Evolutionary conservation across 2,329 filamentous ascomycete species (phyloP).

Genomic region (Epichloe uncinata): DNA sequence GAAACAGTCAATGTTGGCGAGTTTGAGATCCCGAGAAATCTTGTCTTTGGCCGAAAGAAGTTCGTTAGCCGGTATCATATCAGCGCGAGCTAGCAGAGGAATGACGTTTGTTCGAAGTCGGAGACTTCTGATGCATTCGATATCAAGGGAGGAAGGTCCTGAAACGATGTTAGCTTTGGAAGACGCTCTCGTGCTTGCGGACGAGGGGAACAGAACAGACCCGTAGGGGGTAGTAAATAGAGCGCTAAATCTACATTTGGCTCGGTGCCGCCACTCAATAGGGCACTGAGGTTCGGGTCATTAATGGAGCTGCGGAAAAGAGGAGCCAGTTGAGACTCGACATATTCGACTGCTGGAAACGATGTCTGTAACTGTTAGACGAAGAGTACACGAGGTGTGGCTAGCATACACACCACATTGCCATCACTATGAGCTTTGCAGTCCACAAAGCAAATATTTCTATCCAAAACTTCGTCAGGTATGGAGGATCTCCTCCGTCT

Average conservation of each 20-base stretch:
- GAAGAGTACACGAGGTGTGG: background rate
- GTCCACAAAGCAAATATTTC: conserved; percentile 90
- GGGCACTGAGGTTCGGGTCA: conserved; percentile 60
- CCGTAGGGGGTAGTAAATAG: conserved; percentile 58
- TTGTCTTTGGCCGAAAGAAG: conserved; percentile 45
- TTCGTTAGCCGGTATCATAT: conserved; percentile 49
- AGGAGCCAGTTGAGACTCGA: conserved; percentile 37
- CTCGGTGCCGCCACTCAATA: conserved; percentile 72
- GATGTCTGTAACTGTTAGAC: background rate
- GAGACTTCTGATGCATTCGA: conserved; percentile 59
- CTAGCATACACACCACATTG: conserved; percentile 31
- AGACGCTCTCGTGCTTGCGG: background rate
- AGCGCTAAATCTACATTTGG: conserved; percentile 74
- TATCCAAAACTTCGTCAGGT: conserved; percentile 67
- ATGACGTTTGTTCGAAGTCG: conserved; percentile 70
- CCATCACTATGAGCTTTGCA: conserved; percentile 51
- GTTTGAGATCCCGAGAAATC: conserved; percentile 41
- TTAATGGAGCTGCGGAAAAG: conserved; percentile 39
- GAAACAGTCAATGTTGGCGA: conserved; percentile 50
- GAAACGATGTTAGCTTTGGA: conserved; percentile 8
- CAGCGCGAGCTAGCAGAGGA: conserved; percentile 65
- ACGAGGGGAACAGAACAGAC: conserved; percentile 30
- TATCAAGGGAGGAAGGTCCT: conserved; percentile 33
- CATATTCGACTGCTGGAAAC: conserved; percentile 44
- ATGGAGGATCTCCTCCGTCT: conserved; percentile 48